Percentiles rank a stretch among this genome's conserved stretches.
phyloP scores from a whole-genome alignment of 2,329 filamentous ascomycete genomes.

The Ramularia endophylla region DNA sequence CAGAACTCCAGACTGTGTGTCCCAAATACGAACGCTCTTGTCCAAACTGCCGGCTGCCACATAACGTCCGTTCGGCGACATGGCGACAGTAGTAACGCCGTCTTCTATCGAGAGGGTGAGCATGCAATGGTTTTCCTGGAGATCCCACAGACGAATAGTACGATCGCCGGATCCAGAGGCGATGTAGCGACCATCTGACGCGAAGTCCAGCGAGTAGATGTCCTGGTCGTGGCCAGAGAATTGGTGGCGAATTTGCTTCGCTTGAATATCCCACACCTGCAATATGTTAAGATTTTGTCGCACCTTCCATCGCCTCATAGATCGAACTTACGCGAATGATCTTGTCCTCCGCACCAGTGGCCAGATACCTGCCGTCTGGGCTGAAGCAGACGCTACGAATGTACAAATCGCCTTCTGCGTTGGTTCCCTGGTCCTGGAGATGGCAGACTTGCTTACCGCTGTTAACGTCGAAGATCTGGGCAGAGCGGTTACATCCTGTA shows the following conservation, averaged over 20 bases:
- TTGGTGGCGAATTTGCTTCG: constrained; percentile 77
- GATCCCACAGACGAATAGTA: constrained; percentile 94
- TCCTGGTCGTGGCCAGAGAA: constrained; percentile 98
- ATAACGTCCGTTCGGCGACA: constrained; percentile 89
- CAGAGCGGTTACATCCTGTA: constrained; percentile 95
- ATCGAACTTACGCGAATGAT: constrained; percentile 83
- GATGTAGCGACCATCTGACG: constrained; percentile 86
- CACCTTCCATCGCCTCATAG: too few species aligned
- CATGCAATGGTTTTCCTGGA: constrained; percentile 74
- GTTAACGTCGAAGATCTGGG: constrained; percentile 95
- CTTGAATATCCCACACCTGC: constrained; percentile 95
- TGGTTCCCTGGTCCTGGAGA: constrained; percentile 80
- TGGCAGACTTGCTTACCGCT: constrained; percentile 83
- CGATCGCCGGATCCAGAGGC: constrained; percentile 93
- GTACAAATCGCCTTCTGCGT: constrained; percentile 87
- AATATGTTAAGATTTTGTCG: too few species aligned
- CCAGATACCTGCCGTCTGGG: constrained; percentile 86
- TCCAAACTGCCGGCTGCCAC: constrained; percentile 93
- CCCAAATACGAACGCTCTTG: constrained; percentile 98
- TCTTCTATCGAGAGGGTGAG: constrained; percentile 90
- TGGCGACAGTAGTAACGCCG: constrained; percentile 94
- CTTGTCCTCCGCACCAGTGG: constrained; percentile 96
- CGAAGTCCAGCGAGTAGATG: constrained; percentile 95
- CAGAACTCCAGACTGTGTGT: constrained; percentile 76
- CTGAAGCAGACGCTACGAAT: constrained; percentile 99